Evolutionary conservation across 1,139 yeast genomes (phyloP).

Genomic region (Geotrichum europaeum): DNA sequence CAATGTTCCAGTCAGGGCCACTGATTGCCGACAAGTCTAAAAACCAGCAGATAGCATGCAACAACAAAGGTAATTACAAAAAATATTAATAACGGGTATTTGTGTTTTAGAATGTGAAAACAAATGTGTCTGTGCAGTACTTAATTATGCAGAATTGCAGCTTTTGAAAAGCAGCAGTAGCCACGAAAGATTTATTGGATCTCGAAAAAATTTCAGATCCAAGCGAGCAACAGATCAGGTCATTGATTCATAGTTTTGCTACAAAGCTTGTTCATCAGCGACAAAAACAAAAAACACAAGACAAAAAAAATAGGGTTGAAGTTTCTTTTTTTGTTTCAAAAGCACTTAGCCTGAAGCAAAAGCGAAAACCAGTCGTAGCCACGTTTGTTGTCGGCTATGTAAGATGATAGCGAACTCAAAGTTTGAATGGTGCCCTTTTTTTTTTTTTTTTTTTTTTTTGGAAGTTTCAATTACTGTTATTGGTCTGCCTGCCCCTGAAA

Average conservation of each 20-base stretch:
- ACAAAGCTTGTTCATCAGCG: neutral
- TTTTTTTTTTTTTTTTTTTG: neutral
- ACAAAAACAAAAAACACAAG: neutral
- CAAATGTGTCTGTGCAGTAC: neutral
- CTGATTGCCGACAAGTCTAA: neutral
- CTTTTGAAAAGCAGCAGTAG: neutral
- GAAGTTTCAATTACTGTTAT: neutral
- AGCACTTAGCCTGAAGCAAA: neutral
- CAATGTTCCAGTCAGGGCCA: neutral
- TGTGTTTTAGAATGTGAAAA: neutral
- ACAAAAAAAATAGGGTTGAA: neutral
- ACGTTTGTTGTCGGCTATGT: neutral
- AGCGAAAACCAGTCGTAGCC: neutral
- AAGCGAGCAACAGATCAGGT: neutral
- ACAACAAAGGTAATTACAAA: neutral
- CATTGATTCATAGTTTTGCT: neutral
- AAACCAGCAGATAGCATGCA: neutral
- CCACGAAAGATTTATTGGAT: neutral
- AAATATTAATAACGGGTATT: neutral
- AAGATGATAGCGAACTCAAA: neutral
- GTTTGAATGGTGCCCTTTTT: neutral
- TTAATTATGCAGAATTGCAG: neutral
- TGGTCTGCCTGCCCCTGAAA: neutral
- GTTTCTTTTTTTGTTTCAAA: neutral
- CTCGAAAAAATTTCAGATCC: neutral